Conservation (phyloP, 768 basidiomycete genomes). For the Peribolospora baueri region DNA sequence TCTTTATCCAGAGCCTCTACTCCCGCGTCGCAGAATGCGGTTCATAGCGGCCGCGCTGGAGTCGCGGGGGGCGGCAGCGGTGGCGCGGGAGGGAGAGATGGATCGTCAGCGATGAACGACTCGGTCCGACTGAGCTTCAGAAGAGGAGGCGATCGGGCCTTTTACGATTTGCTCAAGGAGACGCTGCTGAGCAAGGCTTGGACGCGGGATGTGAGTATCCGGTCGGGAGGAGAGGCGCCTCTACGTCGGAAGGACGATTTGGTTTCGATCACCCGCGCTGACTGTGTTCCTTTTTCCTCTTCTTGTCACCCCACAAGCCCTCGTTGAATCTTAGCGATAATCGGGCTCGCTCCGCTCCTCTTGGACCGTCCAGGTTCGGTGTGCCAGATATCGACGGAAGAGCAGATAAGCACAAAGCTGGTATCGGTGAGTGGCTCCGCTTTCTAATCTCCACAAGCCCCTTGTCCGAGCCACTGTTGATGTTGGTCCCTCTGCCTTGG, state of each 20-base stretch:
- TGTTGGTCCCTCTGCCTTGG: conserved; percentile 25
- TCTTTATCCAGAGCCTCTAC: no score
- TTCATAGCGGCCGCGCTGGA: no score
- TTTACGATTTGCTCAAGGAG: conserved; percentile 52
- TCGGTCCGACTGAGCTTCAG: conserved; percentile 69
- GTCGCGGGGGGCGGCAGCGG: neutral
- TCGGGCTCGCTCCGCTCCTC: no score
- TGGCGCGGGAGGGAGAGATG: neutral
- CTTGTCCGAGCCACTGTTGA: conserved; percentile 21
- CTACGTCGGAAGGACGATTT: conserved; percentile 4
- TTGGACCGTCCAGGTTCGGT: neutral
- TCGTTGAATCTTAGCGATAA: neutral
- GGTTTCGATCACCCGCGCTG: conserved; percentile 1
- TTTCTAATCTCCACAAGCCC: neutral
- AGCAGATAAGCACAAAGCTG: no score
- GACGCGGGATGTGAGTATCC: conserved; percentile 23
- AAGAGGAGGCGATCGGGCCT: conserved; percentile 61
- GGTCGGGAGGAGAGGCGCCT: neutral
- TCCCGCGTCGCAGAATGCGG: no score
- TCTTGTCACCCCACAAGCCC: neutral
- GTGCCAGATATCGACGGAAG: no score
- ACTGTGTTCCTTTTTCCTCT: conserved; percentile 5
- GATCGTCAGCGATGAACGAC: neutral
- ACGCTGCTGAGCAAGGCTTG: conserved; percentile 47
- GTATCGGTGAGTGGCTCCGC: neutral